These are phyloP conservation scores for Pichia paraexigua DNA, from an alignment of 805 yeast genomes.

Conservation along the genomic window DNA sequence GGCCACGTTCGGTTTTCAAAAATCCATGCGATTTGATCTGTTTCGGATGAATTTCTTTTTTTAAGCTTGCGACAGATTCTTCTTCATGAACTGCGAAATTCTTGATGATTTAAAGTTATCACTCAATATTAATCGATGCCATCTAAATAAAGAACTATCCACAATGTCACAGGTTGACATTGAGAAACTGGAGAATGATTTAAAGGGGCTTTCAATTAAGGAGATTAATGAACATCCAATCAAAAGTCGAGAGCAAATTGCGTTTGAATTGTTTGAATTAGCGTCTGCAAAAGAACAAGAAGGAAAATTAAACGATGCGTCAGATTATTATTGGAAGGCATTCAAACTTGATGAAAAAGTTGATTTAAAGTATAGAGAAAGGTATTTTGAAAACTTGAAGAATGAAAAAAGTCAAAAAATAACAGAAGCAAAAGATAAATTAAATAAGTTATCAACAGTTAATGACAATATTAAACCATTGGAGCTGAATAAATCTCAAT, in stretches of 20 bases:
- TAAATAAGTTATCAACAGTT: not conserved
- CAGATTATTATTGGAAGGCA: slow-evolving; percentile 63
- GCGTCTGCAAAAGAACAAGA: slow-evolving; percentile 65
- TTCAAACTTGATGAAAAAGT: slow-evolving; percentile 50
- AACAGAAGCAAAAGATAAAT: not conserved
- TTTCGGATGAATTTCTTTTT: too few species aligned
- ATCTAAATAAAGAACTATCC: not conserved
- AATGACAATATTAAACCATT: slow-evolving; percentile 3
- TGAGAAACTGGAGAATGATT: slow-evolving; percentile 17
- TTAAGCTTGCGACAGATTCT: too few species aligned
- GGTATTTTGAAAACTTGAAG: slow-evolving; percentile 27
- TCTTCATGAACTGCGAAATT: too few species aligned
- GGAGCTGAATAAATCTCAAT: slow-evolving; percentile 33
- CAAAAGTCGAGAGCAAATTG: slow-evolving; percentile 31
- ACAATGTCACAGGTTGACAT: slow-evolving; percentile 3
- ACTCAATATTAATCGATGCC: too few species aligned
- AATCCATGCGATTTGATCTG: too few species aligned
- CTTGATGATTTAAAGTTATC: too few species aligned
- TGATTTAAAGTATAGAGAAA: slow-evolving; percentile 59
- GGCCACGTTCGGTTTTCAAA: too few species aligned
- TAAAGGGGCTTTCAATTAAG: slow-evolving; percentile 18
- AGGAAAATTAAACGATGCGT: slow-evolving; percentile 80
- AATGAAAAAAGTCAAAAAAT: slow-evolving; percentile 10
- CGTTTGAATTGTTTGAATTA: slow-evolving; percentile 56
- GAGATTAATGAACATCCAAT: slow-evolving; percentile 25